Percentiles rank a stretch among this genome's conserved stretches.
Evolutionary conservation across 768 basidiomycete species (phyloP).

Genomic region (Russula griseocarnosa): DNA sequence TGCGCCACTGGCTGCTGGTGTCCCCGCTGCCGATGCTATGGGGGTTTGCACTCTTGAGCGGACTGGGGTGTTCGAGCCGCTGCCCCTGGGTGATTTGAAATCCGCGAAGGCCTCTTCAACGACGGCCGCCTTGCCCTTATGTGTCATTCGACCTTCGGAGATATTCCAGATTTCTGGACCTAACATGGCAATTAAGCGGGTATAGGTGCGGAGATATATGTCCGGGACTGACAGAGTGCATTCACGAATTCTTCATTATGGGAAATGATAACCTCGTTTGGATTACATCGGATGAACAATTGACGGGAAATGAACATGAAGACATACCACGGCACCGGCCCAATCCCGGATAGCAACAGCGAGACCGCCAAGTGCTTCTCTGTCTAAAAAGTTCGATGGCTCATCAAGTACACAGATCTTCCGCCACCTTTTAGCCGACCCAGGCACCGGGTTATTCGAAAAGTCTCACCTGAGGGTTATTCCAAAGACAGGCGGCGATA

Average conservation of each 20-base stretch:
- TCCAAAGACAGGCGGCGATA: slow-evolving; percentile 93
- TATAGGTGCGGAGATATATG: slow-evolving; percentile 27
- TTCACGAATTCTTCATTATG: slow-evolving; percentile 89
- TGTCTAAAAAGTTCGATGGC: slow-evolving; percentile 96
- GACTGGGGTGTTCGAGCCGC: slow-evolving; percentile 65
- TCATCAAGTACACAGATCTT: slow-evolving; percentile 79
- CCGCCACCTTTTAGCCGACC: slow-evolving; percentile 22
- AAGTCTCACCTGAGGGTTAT: slow-evolving; percentile 75
- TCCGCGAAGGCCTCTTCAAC: slow-evolving; percentile 82
- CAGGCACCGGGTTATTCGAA: slow-evolving; percentile 8
- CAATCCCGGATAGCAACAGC: slow-evolving; percentile 94
- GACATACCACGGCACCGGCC: slow-evolving; percentile 80
- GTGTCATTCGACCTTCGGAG: slow-evolving; percentile 76
- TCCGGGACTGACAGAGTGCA: slow-evolving; percentile 60
- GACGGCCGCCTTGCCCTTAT: slow-evolving; percentile 82
- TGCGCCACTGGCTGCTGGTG: slow-evolving; percentile 75
- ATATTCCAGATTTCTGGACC: slow-evolving; percentile 95
- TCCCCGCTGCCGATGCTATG: slow-evolving; percentile 61
- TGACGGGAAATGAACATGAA: slow-evolving; percentile 23
- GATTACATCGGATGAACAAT: slow-evolving; percentile 27
- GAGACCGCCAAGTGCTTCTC: slow-evolving; percentile 91
- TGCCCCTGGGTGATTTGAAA: slow-evolving; percentile 63
- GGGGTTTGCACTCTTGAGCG: slow-evolving; percentile 70
- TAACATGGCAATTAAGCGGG: slow-evolving; percentile 34
- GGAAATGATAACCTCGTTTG: slow-evolving; percentile 81